Percentiles rank a stretch among this genome's conserved stretches.
Conservation (phyloP, 1,284 basidiomycete species). For the Fomitopsis pinicola region DNA sequence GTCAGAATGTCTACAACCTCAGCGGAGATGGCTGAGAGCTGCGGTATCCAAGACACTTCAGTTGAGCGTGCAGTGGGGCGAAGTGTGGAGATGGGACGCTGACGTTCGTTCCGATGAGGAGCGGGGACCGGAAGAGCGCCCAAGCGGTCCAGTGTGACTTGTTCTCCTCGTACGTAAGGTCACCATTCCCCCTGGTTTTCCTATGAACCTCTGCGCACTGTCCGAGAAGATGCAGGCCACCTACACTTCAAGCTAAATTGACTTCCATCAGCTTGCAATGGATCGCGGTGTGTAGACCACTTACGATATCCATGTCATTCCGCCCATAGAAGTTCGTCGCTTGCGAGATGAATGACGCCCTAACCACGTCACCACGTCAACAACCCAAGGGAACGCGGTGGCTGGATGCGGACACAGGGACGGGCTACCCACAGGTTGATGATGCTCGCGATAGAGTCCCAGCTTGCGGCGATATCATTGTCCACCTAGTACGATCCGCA, state of each 20-base stretch:
- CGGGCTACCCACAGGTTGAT: conserved; percentile 32
- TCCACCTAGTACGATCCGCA: not conserved
- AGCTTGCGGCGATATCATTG: conserved; percentile 28
- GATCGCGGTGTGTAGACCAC: conserved; percentile 7
- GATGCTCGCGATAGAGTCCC: conserved; percentile 34
- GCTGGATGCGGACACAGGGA: not conserved
- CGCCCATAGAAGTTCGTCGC: conserved; percentile 54
- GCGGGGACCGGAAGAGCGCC: conserved; percentile 57
- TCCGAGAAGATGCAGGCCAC: not conserved
- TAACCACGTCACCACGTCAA: conserved; percentile 11
- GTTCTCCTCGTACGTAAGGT: conserved; percentile 50
- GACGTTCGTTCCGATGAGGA: conserved; percentile 40
- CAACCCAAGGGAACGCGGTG: too few relatives aligned
- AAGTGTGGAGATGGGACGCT: not conserved
- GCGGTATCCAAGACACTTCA: not conserved
- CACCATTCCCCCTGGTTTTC: conserved; percentile 44
- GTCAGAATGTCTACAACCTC: conserved; percentile 49
- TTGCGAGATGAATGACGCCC: conserved; percentile 37
- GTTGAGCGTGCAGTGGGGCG: not conserved
- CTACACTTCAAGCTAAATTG: conserved; percentile 46
- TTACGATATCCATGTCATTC: conserved; percentile 56
- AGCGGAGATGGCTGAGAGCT: conserved; percentile 45
- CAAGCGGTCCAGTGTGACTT: conserved; percentile 61
- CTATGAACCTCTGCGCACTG: not conserved
- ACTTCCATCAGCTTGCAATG: not conserved